Evolutionary conservation across 2,329 filamentous ascomycete species (phyloP).

Genomic region (Pleurostoma richardsiae): DNA sequence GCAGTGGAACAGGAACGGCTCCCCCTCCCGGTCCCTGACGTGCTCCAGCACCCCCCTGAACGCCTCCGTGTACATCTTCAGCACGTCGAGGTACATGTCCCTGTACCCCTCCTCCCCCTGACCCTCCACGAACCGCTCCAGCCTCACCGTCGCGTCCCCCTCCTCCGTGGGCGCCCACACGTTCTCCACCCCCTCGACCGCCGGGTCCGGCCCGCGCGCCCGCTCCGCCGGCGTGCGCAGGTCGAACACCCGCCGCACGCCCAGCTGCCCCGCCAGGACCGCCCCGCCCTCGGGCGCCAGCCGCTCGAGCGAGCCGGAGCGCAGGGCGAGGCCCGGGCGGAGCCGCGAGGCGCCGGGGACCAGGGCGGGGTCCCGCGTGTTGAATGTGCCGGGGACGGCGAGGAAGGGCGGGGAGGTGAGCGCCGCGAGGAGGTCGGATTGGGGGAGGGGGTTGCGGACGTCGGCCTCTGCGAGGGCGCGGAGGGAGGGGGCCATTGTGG

Average conservation of each 20-base stretch:
- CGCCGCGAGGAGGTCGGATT: constrained; percentile 26
- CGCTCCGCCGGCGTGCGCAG: constrained; percentile 42
- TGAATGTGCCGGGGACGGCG: constrained; percentile 40
- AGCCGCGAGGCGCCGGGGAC: constrained; percentile 33
- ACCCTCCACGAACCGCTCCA: constrained; percentile 37
- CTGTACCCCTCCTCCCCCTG: constrained; percentile 37
- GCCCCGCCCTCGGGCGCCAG: constrained; percentile 28
- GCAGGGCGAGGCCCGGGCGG: constrained; percentile 35
- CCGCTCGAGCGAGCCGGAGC: constrained; percentile 36
- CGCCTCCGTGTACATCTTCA: constrained; percentile 33
- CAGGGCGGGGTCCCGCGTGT: constrained; percentile 45
- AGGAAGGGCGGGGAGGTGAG: constrained; percentile 41
- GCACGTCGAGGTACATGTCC: constrained; percentile 41
- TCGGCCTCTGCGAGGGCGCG: constrained; percentile 35
- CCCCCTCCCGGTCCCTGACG: constrained; percentile 36
- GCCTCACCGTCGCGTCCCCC: constrained; percentile 27
- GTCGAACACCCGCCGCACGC: constrained; percentile 44
- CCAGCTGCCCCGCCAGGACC: constrained; percentile 28
- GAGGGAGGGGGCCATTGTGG: constrained; percentile 18
- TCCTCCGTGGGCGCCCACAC: constrained; percentile 33
- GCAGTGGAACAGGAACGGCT: constrained; percentile 49
- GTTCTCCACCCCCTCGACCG: constrained; percentile 35
- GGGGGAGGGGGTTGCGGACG: constrained; percentile 29
- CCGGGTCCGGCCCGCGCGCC: constrained; percentile 33
- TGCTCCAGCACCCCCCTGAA: constrained; percentile 41